Evolutionary conservation across 345 rosid genomes (phyloP), one percentile per base, ranked within the genome.

Genomic region (Populus ilicifolia): DNA sequence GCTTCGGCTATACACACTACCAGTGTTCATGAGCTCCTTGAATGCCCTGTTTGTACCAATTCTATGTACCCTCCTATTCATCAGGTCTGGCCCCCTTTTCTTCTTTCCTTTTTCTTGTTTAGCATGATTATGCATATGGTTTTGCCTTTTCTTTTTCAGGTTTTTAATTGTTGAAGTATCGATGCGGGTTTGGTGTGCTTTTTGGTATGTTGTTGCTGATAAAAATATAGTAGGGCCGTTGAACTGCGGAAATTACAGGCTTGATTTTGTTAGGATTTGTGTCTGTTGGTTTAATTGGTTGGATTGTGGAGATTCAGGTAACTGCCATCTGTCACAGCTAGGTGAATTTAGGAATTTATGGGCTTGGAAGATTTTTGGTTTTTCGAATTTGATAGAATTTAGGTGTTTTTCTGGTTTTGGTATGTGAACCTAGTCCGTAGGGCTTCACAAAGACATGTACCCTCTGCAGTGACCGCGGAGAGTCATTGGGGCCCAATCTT

Each of bases 51-150:
- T 69, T 96, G 99, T 77, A 92, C 99, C 78, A 91, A 89, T 78
- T 96, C 98, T 65, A 96, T 96, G 99, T 94, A 94, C 75, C 99
- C 99, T 74, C 98, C 99, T 66, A 96, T 96, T 79, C 98, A 96
- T 80, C 99, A 96, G 99, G 99, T 96, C 35, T 68, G 48, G 62
- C 33, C 76, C 77, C 25, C 21, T 12, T 39, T 23, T 12, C 21
- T 59, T 12, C 23, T 0, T 56, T 50, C 12, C 30, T 18, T 12
- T 27, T 59, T 12, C 25, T 0, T 56, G 10, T 23, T n/a, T 10
- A n/a, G 0, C 18, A 46, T 12, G 17, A 46, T 46, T 46, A 46
- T 13, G 64, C 29, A 59, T 9, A 23, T 23, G 29, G 23, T 23
- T 54, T 59, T 3, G 5, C 4, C 20, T 56, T n/a, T 56, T 8